Base-by-base conservation (phyloP, 2,329 filamentous ascomycete species). In the Xylaria sp. region DNA sequence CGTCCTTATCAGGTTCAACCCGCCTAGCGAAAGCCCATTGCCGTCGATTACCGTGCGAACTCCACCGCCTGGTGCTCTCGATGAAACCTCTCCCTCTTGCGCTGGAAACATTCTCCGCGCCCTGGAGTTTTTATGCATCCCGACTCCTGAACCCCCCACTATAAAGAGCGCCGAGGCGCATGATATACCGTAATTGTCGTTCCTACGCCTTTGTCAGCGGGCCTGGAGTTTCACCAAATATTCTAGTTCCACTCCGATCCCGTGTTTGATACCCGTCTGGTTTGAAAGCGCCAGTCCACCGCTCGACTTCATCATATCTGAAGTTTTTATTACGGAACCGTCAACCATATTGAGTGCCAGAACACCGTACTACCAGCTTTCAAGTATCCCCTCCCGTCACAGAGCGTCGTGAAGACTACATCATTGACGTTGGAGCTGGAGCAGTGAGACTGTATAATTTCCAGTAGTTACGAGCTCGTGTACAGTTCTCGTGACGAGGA, bases 401-500 rank as follows among this genome's bases (percentile, higher is more conserved):
- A 22, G 20, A 56, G 20, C 38, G 10, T 45, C 45, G 36, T 36
- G 49, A 15, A 38, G 60, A 63, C 61, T 56, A 64, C 44, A 33
- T 45, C 31, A 31, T 51, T 25, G 27, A 58, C 50, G 51, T 60
- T 64, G 66, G 72, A 61, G 61, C 72, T 55, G 67, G 71, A 61
- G 65, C 68, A 59, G 66, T 42, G 31, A 61, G 67, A 59, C 66
- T 65, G 61, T 73, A 74, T 64, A 69, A 61, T 61, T 59, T 67
- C 65, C 63, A 47, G 59, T 58, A 71, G 70, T 65, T 69, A 66
- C 69, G 71, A 68, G 68, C 67, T n/a, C 68, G 63, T 20, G 42
- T 20, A 71, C 70, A 61, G 66, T 58, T 58, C 31, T 65, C 36
- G 65, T 63, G 62, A 70, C 57, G 69, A 65, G 61, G 31, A 11